A percentile compares a stretch with the other conserved stretches of the same genome.
These are phyloP conservation scores for Cymbidium sinense DNA, from an alignment of 106 monocot genomes.

Conservation along the genomic window DNA sequence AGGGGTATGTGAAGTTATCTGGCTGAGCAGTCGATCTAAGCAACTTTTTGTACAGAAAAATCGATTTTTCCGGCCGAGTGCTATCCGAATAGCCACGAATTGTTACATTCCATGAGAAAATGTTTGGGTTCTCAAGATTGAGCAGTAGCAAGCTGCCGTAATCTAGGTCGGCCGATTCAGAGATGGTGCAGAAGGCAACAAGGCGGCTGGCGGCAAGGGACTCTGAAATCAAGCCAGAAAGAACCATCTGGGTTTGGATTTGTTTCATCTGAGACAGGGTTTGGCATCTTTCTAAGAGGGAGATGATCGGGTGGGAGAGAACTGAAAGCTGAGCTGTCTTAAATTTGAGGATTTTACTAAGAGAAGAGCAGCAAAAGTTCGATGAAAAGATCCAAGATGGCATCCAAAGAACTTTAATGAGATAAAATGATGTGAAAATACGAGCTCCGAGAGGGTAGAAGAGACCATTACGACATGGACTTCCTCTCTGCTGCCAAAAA, in stretches of 20 bases:
- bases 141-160: constrained; percentile 26
- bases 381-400: background rate
- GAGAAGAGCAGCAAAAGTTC: background rate
- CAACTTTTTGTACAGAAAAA: constrained; percentile 33
- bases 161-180: constrained; percentile 15
- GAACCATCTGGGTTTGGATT: constrained; percentile 58
- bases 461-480: too few relatives aligned
- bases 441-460: too few relatives aligned
- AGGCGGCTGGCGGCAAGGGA: constrained; percentile 35
- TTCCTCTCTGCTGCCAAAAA: too few relatives aligned
- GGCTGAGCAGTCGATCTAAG: constrained; percentile 20
- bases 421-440: too few relatives aligned
- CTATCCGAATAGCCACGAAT: constrained; percentile 38
- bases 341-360: background rate
- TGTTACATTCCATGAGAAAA: constrained; percentile 45
- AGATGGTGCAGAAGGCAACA: constrained; percentile 27
- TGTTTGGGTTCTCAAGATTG: constrained; percentile 26
- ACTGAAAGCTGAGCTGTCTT: background rate
- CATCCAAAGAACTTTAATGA: background rate
- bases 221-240: constrained; percentile 37
- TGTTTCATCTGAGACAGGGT: constrained; percentile 39
- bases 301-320: constrained; percentile 22
- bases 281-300: constrained; percentile 28
- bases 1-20: constrained; percentile 41
- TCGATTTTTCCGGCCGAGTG: constrained; percentile 12